Base-by-base conservation (phyloP, 495 filamentous ascomycete species). In the Talaromyces thailandensis region DNA sequence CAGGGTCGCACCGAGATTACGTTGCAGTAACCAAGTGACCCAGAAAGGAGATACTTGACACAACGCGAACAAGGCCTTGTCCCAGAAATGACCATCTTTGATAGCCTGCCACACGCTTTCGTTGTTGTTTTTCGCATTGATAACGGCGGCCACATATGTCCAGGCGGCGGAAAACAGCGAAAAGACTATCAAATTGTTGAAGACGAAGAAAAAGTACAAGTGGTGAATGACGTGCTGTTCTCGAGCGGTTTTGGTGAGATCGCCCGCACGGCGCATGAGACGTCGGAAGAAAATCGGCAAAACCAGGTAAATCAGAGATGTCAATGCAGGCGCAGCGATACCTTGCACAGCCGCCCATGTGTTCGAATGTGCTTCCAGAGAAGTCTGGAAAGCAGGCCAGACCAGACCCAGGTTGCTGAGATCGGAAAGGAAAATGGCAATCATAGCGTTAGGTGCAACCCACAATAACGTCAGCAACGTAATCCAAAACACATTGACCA, bases 131-230 rank as follows among this genome's bases (percentile, higher is more conserved):
- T 73, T 72, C 40, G 83, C 80, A 18, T 80, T 70, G 62, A 95
- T 77, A 59, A 94, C 86, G 7, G 75, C 79, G 0, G 85, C 68
- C 14, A 90, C 76, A 66, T 91, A 91, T 2, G 74, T 79, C 87
- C 90, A 96, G 9, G 90, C 73, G 14, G 88, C 86, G 1, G 83
- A 81, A 74, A 99, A 99, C 18, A 96, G 75, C 21, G 92, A 95
- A 76, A 97, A 97, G 62, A 98, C 86, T 67, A 98, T 74, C 53
- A 98, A 76, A 70, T 98, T 97, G 79, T 99, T 99, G 82, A 99
- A 90, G 53, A 98, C 85, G 76, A 98, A 98, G 75, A 99, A 99
- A 14, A 91, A 81, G 72, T 96, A 99, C 2, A 99, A 81, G 69
- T 96, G 94, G 58, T 85, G 84, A 28, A 92, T 83, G 65, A 98